Conservation (phyloP, 768 basidiomycete genomes). For the Gloeopeniophorella convolvens region DNA sequence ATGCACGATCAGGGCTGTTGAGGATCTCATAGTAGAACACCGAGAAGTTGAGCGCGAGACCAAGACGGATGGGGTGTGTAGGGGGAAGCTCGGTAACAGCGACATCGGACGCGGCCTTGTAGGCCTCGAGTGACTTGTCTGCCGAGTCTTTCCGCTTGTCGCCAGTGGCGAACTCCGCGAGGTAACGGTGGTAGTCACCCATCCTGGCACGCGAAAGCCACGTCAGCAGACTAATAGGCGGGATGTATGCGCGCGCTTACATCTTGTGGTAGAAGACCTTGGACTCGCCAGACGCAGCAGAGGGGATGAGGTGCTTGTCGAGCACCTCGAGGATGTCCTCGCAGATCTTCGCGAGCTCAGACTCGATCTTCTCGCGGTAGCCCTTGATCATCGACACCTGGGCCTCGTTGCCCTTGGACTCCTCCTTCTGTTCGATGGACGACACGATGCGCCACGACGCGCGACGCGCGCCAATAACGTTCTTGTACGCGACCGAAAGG, state of each 20-base stretch:
- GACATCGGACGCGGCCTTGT: constrained; percentile 97
- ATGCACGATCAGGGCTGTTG: constrained; percentile 97
- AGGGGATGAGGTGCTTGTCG: constrained; percentile 96
- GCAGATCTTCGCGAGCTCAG: constrained; percentile 95
- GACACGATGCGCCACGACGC: constrained; percentile 98
- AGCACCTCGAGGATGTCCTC: constrained; percentile 97
- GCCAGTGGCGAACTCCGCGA: constrained; percentile 96
- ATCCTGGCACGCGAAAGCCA: constrained; percentile 53
- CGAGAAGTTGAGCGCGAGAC: constrained; percentile 98
- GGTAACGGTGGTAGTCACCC: constrained; percentile 99
- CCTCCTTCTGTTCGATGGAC: constrained; percentile 98
- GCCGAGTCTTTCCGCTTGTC: constrained; percentile 96
- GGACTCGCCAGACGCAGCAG: constrained; percentile 92
- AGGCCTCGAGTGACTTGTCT: constrained; percentile 94
- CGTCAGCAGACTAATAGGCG: background rate
- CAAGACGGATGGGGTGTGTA: constrained; percentile 97
- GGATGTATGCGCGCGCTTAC: constrained; percentile 39
- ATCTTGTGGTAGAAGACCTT: constrained; percentile 99
- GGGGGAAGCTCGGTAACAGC: constrained; percentile 93
- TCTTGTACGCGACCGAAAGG: constrained; percentile 98
- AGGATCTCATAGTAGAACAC: constrained; percentile 99
- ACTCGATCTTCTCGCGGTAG: constrained; percentile 97
- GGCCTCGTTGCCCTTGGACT: constrained; percentile 94
- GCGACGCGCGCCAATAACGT: constrained; percentile 96
- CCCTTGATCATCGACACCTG: constrained; percentile 97